Conservation (phyloP, 2,329 filamentous ascomycete species). For the Erysiphe pulchra region DNA sequence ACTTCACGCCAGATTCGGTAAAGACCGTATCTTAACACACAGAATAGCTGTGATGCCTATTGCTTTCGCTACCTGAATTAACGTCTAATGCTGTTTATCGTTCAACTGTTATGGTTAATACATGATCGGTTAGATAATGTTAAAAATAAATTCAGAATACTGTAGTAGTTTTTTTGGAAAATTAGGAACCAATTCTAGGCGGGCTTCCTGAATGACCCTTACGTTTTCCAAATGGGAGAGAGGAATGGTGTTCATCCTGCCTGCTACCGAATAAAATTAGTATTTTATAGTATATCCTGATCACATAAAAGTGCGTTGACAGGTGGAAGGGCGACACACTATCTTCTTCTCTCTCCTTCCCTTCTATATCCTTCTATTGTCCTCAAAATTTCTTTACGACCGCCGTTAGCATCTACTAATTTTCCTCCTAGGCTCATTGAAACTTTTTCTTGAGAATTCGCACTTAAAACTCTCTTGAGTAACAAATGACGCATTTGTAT, state of each 20-base stretch:
- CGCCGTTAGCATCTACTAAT: constrained; percentile 53
- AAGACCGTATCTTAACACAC: too few species aligned
- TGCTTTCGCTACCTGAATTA: too few species aligned
- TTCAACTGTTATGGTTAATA: too few species aligned
- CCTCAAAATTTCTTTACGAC: constrained; percentile 71
- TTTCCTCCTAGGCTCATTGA: constrained; percentile 83
- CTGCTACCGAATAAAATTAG: constrained; percentile 2
- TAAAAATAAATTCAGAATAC: too few species aligned
- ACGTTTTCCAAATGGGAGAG: constrained; percentile 5
- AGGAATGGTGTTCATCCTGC: constrained; percentile 6
- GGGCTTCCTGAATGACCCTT: constrained; percentile 7
- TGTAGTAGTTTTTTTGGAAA: too few species aligned
- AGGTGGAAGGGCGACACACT: constrained; percentile 26
- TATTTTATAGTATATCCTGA: not conserved
- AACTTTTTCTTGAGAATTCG: constrained; percentile 62
- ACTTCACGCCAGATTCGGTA: too few species aligned
- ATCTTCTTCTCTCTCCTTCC: constrained; percentile 63
- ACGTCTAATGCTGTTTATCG: too few species aligned
- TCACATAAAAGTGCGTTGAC: not conserved
- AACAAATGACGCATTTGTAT: constrained; percentile 87
- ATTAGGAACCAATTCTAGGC: constrained; percentile 7
- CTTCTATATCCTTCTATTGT: constrained; percentile 72
- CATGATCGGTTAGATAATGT: too few species aligned
- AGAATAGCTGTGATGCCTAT: too few species aligned
- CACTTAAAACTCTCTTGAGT: constrained; percentile 54